These are phyloP conservation scores for Amphirosellinia nigrospora DNA, from an alignment of 495 filamentous ascomycete genomes.

Conservation along the genomic window DNA sequence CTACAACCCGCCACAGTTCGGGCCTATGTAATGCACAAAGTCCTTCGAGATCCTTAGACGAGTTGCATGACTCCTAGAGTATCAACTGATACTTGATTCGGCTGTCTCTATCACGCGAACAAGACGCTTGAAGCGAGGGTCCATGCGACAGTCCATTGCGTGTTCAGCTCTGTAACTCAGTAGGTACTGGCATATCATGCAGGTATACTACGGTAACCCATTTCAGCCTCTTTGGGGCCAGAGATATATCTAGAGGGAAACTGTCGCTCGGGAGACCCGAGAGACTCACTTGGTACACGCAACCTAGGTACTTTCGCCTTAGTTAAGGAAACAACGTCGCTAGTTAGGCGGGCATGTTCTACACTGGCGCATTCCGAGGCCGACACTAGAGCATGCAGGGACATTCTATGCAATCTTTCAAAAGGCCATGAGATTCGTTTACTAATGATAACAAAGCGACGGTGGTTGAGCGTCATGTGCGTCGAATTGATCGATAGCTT, in stretches of 20 bases:
- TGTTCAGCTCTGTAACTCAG: conserved; percentile 23
- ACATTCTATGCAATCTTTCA: background rate
- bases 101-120: conserved; percentile 21
- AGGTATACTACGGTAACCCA: conserved; percentile 18
- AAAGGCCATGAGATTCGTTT: conserved; percentile 1
- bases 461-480: background rate
- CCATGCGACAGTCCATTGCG: conserved; percentile 22
- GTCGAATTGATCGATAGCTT: conserved; percentile 6
- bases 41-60: conserved; percentile 12
- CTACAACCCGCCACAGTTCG: conserved; percentile 17
- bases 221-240: conserved; percentile 26
- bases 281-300: background rate
- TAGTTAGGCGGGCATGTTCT: background rate
- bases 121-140: background rate
- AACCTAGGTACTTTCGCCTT: background rate
- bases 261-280: background rate
- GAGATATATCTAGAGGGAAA: background rate
- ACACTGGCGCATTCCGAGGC: background rate
- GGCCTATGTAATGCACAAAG: conserved; percentile 14
- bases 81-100: conserved; percentile 10
- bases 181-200: conserved; percentile 19
- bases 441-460: conserved; percentile 4
- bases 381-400: background rate
- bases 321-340: background rate
- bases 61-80: conserved; percentile 16